These are phyloP conservation scores for Pulveroboletus sp. DNA, from an alignment of 768 basidiomycete species.

Conservation along the genomic window DNA sequence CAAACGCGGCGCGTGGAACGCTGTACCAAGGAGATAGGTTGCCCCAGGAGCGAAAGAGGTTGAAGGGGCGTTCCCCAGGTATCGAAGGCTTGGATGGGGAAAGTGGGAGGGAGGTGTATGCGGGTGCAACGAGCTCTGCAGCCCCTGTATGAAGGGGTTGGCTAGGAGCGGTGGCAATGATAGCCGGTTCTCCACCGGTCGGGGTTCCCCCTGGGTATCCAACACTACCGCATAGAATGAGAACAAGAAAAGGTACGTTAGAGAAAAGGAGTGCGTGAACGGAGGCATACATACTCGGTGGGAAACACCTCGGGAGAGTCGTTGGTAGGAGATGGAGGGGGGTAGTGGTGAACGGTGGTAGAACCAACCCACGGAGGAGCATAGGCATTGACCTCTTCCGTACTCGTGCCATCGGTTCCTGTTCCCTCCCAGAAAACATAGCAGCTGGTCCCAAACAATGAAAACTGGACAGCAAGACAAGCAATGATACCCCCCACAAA, in stretches of 20 bases:
- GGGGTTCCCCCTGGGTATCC: slow-evolving; percentile 76
- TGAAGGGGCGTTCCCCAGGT: slow-evolving; percentile 41
- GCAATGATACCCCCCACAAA: slow-evolving; percentile 52
- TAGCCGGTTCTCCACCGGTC: slow-evolving; percentile 71
- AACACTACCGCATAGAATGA: slow-evolving; percentile 32
- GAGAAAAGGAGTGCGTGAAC: not conserved
- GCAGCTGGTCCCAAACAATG: slow-evolving; percentile 31
- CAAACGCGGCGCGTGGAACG: slow-evolving; percentile 59
- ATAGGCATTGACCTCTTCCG: slow-evolving; percentile 30
- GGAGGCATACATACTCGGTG: slow-evolving; percentile 34
- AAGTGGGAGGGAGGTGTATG: slow-evolving; percentile 24
- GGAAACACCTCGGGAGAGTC: slow-evolving; percentile 69
- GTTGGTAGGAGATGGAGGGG: slow-evolving; percentile 72
- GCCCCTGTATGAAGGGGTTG: slow-evolving; percentile 75
- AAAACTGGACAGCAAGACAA: slow-evolving; percentile 47
- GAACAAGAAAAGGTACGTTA: not conserved
- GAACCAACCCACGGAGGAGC: slow-evolving; percentile 72
- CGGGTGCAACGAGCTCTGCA: slow-evolving; percentile 56
- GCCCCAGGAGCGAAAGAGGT: slow-evolving; percentile 76
- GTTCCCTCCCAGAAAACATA: slow-evolving; percentile 22
- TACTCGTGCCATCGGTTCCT: not conserved
- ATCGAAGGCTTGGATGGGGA: not conserved
- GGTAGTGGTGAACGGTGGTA: slow-evolving; percentile 62
- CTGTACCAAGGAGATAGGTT: slow-evolving; percentile 87
- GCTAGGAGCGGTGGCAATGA: slow-evolving; percentile 69